Base-by-base conservation (phyloP, 768 basidiomycete species). In the Coprinopsis cinerea region DNA sequence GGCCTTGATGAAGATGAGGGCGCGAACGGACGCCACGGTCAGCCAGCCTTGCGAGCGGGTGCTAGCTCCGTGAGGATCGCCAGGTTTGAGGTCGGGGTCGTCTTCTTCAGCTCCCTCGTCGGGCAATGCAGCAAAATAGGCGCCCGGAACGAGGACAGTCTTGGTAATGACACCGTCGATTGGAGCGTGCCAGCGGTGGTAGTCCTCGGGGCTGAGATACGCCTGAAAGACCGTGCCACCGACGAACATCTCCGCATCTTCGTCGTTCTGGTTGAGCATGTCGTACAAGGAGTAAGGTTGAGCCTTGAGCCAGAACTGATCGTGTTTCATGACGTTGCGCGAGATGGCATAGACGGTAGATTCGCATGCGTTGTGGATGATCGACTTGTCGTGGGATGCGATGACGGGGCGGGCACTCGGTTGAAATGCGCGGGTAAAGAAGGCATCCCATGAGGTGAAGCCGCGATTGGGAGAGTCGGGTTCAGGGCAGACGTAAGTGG, bases 101-200 rank as follows among this genome's bases (percentile, higher is more conserved):
- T 55, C 35, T 44, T 53, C 45, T 41, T 43, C 2, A 36, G 52
- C 40, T 27, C 55, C 52, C 45, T 52, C 49, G 15, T 53, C 51
- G 46, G 65, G 2, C 18, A 51, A 54, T 18, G 66, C 63, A 1
- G 66, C 70, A 51, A 74, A 82, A 59, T 79, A 78, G 1, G 73
- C 72, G 1, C 79, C 77, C 9, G 77, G 76, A 14, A 80, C 61
- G 35, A 72, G 56, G n/a, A 68, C 68, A 11, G 64, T 61, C 60
- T 74, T 65, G 11, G 55, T 59, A 30, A 80, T 64, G 1, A 37
- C 62, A 1, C 78, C 78, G 32, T 69, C 66, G 9, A 85, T 71
- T 46, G 83, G 83, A 43, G 69, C 64, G 61, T 79, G 77, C 82
- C 81, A 83, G 54, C 81, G 76, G 56, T 84, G 83, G 55, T 82